Conservation (phyloP, 495 filamentous ascomycete genomes). For the Penicillium longicatenatum region DNA sequence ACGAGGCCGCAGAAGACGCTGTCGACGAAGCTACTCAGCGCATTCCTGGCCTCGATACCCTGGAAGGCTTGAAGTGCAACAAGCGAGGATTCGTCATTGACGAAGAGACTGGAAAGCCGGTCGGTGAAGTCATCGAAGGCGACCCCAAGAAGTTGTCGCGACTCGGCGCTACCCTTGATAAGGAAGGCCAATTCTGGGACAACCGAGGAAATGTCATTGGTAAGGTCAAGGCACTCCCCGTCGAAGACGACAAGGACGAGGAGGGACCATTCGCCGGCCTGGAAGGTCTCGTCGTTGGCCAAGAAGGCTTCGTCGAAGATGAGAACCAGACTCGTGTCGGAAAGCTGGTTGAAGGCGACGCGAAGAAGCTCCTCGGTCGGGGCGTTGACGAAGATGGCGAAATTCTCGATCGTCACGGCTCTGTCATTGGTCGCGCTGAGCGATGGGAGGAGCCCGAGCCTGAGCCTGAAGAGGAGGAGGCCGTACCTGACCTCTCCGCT, state of each 20-base stretch:
- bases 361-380: conserved; percentile 64
- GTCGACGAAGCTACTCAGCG: conserved; percentile 36
- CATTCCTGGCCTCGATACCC: conserved; percentile 57
- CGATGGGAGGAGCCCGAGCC: conserved; percentile 54
- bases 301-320: conserved; percentile 62
- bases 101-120: conserved; percentile 47
- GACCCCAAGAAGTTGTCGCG: conserved; percentile 60
- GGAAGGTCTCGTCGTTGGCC: conserved; percentile 60
- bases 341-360: conserved; percentile 59
- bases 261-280: conserved; percentile 65
- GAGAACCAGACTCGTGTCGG: conserved; percentile 61
- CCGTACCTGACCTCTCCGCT: conserved; percentile 57
- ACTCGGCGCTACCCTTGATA: conserved; percentile 56
- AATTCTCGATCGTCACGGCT: conserved; percentile 63
- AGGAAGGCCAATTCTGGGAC: conserved; percentile 65
- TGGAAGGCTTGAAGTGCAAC: conserved; percentile 64
- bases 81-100: conserved; percentile 63
- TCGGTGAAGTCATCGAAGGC: conserved; percentile 62
- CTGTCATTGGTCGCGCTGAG: conserved; percentile 62
- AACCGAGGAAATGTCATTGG: conserved; percentile 61
- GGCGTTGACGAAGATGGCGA: conserved; percentile 67
- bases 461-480: conserved; percentile 17
- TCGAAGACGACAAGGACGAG: conserved; percentile 56
- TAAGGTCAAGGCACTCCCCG: conserved; percentile 57
- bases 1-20: conserved; percentile 34